phyloP scores from a whole-genome alignment of 139 green algal genomes.

The Chlamydomonas sphaeroides region DNA sequence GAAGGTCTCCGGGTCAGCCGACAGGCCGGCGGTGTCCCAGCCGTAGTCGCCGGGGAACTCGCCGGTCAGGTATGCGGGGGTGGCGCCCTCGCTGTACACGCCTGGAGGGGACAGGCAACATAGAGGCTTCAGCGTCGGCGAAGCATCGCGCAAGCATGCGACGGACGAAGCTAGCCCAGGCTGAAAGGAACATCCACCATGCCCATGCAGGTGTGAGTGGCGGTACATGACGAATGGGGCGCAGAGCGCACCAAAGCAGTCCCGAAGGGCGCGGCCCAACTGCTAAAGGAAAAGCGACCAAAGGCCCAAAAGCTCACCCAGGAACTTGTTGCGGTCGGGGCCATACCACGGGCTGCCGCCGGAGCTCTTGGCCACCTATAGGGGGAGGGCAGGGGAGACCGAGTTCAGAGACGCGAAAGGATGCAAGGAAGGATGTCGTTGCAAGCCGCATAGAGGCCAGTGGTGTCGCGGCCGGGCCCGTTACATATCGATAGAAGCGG shows the following conservation, averaged over 20 bases:
- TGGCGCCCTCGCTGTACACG: slow-evolving; percentile 10
- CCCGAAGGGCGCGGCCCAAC: background rate
- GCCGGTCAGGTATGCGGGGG: slow-evolving; percentile 75
- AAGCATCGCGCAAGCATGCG: no score
- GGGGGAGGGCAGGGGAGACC: background rate
- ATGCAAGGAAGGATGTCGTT: background rate
- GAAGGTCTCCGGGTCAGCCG: slow-evolving; percentile 85
- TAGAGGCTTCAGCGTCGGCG: background rate
- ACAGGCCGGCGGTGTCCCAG: slow-evolving; percentile 95
- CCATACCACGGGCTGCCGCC: slow-evolving; percentile 74
- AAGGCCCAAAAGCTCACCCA: slow-evolving; percentile 39
- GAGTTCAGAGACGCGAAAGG: background rate
- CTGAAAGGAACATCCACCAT: background rate
- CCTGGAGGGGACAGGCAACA: background rate
- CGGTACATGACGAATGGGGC: background rate
- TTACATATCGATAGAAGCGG: background rate
- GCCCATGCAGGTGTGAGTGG: background rate
- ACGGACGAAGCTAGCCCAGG: no score
- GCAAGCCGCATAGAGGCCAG: background rate
- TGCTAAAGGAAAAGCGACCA: background rate
- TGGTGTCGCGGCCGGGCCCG: no score
- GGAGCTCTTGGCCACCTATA: slow-evolving; percentile 3
- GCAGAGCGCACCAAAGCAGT: no score
- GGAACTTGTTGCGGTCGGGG: slow-evolving; percentile 72
- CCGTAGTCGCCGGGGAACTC: slow-evolving; percentile 95